phyloP scores from a whole-genome alignment of 768 basidiomycete genomes.

The Favolaschia claudopus region DNA sequence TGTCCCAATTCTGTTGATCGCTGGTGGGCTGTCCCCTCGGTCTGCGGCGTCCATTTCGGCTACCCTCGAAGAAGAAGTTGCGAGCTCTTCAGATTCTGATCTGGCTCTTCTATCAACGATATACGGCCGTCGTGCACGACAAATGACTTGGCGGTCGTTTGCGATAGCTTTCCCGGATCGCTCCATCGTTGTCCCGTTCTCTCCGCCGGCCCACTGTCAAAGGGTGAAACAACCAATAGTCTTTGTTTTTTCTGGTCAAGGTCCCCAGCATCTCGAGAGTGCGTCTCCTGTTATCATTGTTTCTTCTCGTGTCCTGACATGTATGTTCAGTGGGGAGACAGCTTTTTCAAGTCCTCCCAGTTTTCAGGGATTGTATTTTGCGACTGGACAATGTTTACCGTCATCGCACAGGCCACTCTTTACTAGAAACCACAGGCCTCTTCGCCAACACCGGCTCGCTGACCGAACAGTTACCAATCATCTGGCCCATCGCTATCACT shows the following conservation, averaged over 20 bases:
- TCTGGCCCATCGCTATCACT: slow-evolving; percentile 31
- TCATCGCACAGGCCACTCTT: background rate
- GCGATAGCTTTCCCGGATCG: background rate
- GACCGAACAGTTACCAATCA: background rate
- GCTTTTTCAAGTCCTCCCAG: background rate
- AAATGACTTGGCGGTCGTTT: slow-evolving; percentile 25
- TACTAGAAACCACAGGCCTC: slow-evolving; percentile 2
- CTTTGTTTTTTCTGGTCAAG: slow-evolving; percentile 9
- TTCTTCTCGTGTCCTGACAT: background rate
- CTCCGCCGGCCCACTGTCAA: too few relatives aligned
- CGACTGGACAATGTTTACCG: slow-evolving; percentile 3
- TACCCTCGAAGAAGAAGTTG: background rate
- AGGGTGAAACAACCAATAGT: too few relatives aligned
- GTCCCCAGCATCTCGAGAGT: slow-evolving; percentile 5
- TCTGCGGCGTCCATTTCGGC: background rate
- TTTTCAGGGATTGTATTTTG: background rate
- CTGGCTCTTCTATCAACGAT: too few relatives aligned
- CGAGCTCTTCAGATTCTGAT: too few relatives aligned
- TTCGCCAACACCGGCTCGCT: background rate
- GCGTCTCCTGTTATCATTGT: background rate
- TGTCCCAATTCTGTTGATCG: background rate
- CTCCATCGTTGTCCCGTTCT: background rate
- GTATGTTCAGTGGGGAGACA: background rate
- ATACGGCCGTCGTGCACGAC: slow-evolving; percentile 19
- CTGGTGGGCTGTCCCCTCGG: background rate